Percentiles rank a stretch among this genome's conserved stretches.
These are phyloP conservation scores for Amaranthus hypochondriacus DNA, from an alignment of 148 eudicot genomes.

Conservation along the genomic window DNA sequence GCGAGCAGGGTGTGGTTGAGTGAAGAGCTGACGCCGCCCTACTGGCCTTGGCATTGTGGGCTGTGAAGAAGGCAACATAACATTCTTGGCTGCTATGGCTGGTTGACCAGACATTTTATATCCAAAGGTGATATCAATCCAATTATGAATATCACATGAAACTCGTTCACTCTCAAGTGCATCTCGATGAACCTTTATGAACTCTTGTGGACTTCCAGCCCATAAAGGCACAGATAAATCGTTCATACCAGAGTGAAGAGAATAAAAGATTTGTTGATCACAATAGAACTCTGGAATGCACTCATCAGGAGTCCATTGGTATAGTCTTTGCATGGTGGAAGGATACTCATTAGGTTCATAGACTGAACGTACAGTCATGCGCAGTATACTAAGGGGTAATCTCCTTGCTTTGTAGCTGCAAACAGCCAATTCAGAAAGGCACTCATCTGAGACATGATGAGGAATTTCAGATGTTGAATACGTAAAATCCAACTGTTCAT, in stretches of 20 bases:
- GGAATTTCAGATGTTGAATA: slow-evolving; percentile 93
- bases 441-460: slow-evolving; percentile 96
- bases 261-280: slow-evolving; percentile 70
- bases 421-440: slow-evolving; percentile 97
- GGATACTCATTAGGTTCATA: slow-evolving; percentile 99
- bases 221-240: slow-evolving; percentile 87
- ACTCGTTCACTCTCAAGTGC: slow-evolving; percentile 79
- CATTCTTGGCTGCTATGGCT: slow-evolving; percentile 86
- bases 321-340: slow-evolving; percentile 85
- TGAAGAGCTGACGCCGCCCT: slow-evolving; percentile 89
- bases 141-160: slow-evolving; percentile 75
- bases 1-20: slow-evolving; percentile 84
- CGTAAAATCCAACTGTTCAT: slow-evolving; percentile 96
- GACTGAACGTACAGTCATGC: slow-evolving; percentile 90
- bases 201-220: slow-evolving; percentile 77
- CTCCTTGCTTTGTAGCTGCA: slow-evolving; percentile 99
- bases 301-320: slow-evolving; percentile 99
- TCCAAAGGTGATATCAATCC: slow-evolving; percentile 98
- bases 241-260: slow-evolving; percentile 80
- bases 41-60: slow-evolving; percentile 55
- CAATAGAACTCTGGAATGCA: slow-evolving; percentile 97
- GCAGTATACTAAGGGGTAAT: slow-evolving; percentile 78
- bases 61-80: slow-evolving; percentile 75
- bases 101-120: slow-evolving; percentile 92
- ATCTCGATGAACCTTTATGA: slow-evolving; percentile 71